These are phyloP conservation scores for Arachnomyces sp. DNA, from an alignment of 2,329 filamentous ascomycete species.

Conservation along the genomic window DNA sequence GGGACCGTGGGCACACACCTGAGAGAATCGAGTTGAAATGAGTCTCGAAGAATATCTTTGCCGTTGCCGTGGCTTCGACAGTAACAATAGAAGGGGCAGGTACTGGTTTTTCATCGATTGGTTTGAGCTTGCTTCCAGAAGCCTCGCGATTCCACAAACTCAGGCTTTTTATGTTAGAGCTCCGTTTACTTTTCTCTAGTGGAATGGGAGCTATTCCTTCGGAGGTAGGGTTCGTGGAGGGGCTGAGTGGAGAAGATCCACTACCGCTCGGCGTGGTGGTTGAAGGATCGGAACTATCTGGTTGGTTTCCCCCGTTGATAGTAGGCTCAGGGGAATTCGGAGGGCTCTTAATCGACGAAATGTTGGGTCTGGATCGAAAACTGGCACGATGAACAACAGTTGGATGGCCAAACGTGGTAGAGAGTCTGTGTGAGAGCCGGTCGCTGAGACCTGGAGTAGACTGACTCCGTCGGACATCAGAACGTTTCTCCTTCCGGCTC, in stretches of 20 bases:
- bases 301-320: constrained; percentile 21
- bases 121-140: constrained; percentile 3
- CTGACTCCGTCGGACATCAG: constrained; percentile 12
- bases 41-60: constrained; percentile 80
- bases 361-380: constrained; percentile 25
- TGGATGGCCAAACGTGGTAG: constrained; percentile 30
- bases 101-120: constrained; percentile 11
- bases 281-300: constrained; percentile 28
- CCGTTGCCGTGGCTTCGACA: constrained; percentile 67
- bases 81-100: constrained; percentile 43
- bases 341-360: constrained; percentile 18
- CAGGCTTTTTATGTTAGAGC: constrained; percentile 1
- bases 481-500: too few relatives aligned
- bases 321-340: constrained; percentile 7
- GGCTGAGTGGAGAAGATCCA: constrained; percentile 21
- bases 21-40: constrained; percentile 65
- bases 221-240: constrained; percentile 29
- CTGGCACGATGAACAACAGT: constrained; percentile 34
- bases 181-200: constrained; percentile 11
- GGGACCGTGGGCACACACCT: constrained; percentile 48
- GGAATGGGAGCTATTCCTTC: constrained; percentile 21
- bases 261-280: constrained; percentile 20
- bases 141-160: constrained; percentile 1
- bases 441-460: constrained; percentile 24
- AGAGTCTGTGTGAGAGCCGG: constrained; percentile 30